Evolutionary conservation across 371 early-diverging fungal species (phyloP), one percentile per base, ranked within the genome.

Genomic region (Lichtheimia ramosa): DNA sequence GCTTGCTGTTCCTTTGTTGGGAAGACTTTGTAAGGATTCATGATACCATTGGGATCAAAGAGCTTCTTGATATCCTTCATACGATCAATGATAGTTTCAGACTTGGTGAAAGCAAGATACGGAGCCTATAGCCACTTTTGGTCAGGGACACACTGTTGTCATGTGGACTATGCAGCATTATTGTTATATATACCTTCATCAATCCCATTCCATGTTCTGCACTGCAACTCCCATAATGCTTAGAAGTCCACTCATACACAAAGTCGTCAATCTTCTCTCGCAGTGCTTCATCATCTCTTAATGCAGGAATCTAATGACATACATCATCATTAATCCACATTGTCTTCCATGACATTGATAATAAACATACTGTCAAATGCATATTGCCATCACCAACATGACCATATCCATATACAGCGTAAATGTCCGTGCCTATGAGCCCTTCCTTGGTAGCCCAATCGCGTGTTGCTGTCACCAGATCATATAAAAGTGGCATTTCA

Each of bases 381-480:
- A 97, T 64, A 71, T 98, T 98, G 64, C 84, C 89, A 74, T 94
- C 93, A 5, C 94, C 93, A 40, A 94, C 77, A 65, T 94, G 93
- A n/a, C 97, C 98, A 75, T 90, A 55, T 43, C 97, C 97, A 59
- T 87, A 87, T 3, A 92, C 83, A 39, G 86, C 77, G 16, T 61
- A 74, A 34, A 92, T 78, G 41, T 70, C 71, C 8, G 68, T 65
- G 3, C 74, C 83, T 51, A 81, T 77, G 14, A 86, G 57, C 0
- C 84, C 83, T 27, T 66, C 62, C 0, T 61, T 55, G 15, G 51
- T 65, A 12, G 95, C 77, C 41, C 84, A 83, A 5, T 51, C 65
- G 25, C 83, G 75, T 61, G 91, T 81, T 48, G 86, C 91, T 61
- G 83, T 75, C 2, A 96, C 95, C 24, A 93, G 59, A 23, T 88